Evolutionary conservation across 2,329 filamentous ascomycete genomes (phyloP), one percentile per base, ranked within the genome.

Genomic region (Cercospora berteroae): DNA sequence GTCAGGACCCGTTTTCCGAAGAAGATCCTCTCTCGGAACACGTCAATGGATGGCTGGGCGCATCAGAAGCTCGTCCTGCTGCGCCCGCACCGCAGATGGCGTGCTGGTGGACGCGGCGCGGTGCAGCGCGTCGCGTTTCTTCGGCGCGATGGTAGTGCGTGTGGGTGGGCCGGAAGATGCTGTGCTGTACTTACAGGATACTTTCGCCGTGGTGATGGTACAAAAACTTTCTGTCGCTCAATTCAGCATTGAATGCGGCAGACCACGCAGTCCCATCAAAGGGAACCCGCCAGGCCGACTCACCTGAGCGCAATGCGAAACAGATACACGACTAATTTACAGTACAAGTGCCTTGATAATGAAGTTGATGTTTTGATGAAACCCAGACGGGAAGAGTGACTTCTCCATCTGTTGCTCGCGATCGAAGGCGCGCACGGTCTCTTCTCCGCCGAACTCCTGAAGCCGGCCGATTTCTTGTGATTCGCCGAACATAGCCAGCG

Each of bases 231-330:
- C 27, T 44, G 39, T 27, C 52, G 36, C n/a, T 18, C 33, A 16
- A 18, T 64, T 58, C 52, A 57, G 62, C 33, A 44, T 64, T 57
- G 62, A 55, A 64, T 64, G 39, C 31, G 62, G 25, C 16, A 44
- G 16, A 59, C 36, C 31, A 44, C 25, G 27, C 25, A 29, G 52
- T 25, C 25, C 52, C 52, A 57, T 57, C 52, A 57, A 57, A 57
- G 52, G 25, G n/a, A 18, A 4, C 7, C 16, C 20, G 12, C 48
- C 25, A 25, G 16, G 52, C 20, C 16, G 52, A 57, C 52, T 57
- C 29, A 57, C 52, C 16, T 18, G 25, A 57, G 16, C 23, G 29
- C n/a, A 29, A 33, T n/a, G 52, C 16, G 23, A 29, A 42, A n/a
- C 25, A 57, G 23, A 57, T 31, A 57, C 29, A 57, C 52, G 29